Evolutionary conservation across 106 monocot genomes (phyloP).

Genomic region (Platanthera guangdongensis): DNA sequence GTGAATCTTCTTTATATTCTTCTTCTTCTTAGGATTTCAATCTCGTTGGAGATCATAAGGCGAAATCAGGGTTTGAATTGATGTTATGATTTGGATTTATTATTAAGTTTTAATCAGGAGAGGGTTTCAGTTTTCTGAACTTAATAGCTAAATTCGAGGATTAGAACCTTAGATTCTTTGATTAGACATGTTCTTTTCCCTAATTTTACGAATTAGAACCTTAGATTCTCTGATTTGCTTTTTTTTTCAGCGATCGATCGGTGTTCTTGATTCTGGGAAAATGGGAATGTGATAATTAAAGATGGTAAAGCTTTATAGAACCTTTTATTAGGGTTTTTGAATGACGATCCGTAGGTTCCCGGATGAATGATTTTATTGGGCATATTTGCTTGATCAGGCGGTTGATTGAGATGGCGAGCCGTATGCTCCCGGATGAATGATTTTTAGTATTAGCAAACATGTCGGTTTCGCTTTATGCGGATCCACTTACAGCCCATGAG

Average conservation of each 20-base stretch:
- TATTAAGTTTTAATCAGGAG: background rate
- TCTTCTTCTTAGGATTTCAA: background rate
- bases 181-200: background rate
- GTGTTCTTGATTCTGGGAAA: background rate
- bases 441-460: too few relatives aligned
- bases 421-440: too few relatives aligned
- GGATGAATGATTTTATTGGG: too few relatives aligned
- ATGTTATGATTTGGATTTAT: background rate
- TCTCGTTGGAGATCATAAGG: background rate
- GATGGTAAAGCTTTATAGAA: too few relatives aligned
- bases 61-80: background rate
- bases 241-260: background rate
- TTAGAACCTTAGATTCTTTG: background rate
- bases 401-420: too few relatives aligned
- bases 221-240: background rate
- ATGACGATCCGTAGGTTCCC: too few relatives aligned
- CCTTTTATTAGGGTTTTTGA: too few relatives aligned
- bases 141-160: background rate
- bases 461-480: too few relatives aligned
- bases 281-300: too few relatives aligned
- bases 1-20: slow-evolving; percentile 1
- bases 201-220: background rate
- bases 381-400: too few relatives aligned
- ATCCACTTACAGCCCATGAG: too few relatives aligned
- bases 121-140: background rate